Conservation (phyloP, 176 grass and related monocot genomes). For the Metroxylon sagu region DNA sequence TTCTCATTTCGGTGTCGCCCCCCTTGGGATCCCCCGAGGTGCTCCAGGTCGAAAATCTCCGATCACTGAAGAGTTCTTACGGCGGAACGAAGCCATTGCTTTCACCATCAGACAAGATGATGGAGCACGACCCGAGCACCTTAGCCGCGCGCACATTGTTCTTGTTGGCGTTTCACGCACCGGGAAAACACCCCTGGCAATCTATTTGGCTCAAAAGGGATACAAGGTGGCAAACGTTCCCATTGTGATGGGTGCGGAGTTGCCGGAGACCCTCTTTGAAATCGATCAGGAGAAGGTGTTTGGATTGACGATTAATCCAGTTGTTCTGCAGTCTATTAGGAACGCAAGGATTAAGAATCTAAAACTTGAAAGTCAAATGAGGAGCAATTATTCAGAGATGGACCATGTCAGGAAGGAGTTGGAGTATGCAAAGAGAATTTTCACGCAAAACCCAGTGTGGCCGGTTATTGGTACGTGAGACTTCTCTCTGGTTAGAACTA, state of each 20-base stretch:
- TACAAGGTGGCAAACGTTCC: conserved; percentile 97
- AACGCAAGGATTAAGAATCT: conserved; percentile 68
- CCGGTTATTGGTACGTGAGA: conserved; percentile 75
- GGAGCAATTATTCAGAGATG: conserved; percentile 93
- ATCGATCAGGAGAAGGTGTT: conserved; percentile 76
- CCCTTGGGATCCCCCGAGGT: conserved; percentile 80
- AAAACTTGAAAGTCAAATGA: conserved; percentile 48
- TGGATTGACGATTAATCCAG: conserved; percentile 67
- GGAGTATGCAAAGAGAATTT: conserved; percentile 55
- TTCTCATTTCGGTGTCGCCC: conserved; percentile 72
- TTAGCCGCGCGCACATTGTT: conserved; percentile 58
- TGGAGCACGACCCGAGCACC: conserved; percentile 79
- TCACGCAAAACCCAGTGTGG: conserved; percentile 58
- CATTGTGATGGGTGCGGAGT: conserved; percentile 68
- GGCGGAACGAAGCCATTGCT: conserved; percentile 77
- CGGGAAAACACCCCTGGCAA: conserved; percentile 88
- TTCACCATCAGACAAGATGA: conserved; percentile 99
- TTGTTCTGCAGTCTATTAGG: conserved; percentile 80
- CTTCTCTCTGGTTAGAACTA: background rate
- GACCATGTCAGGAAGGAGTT: conserved; percentile 69
- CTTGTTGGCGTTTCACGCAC: conserved; percentile 93
- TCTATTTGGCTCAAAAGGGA: conserved; percentile 92
- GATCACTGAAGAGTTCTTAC: conserved; percentile 73
- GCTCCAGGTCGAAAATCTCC: conserved; percentile 44
- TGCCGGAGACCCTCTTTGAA: conserved; percentile 68